Conservation (phyloP, 2,329 filamentous ascomycete species). For the Alternaria metachromatica region DNA sequence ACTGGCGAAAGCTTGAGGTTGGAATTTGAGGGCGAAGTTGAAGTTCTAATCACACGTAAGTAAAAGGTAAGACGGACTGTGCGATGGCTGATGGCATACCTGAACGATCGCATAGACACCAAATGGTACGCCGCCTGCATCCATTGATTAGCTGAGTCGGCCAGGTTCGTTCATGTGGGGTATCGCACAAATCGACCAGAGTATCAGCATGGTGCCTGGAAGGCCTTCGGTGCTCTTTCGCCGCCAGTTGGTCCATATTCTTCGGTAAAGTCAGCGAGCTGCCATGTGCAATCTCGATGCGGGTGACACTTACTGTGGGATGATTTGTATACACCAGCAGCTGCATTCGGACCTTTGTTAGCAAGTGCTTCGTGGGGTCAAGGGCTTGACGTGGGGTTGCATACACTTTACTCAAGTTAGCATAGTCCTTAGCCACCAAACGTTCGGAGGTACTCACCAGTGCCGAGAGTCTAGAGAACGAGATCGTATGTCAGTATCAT, state of each 20-base stretch:
- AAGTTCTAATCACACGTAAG: slow-evolving; percentile 52
- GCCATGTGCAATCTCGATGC: neutral
- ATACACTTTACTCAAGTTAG: slow-evolving; percentile 35
- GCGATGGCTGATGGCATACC: slow-evolving; percentile 31
- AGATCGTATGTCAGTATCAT: slow-evolving; percentile 19
- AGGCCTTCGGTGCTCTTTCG: slow-evolving; percentile 68
- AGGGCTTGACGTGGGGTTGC: neutral
- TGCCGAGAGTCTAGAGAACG: slow-evolving; percentile 45
- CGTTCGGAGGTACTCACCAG: slow-evolving; percentile 33
- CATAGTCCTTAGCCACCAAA: neutral
- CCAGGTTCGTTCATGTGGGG: neutral
- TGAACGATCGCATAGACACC: slow-evolving; percentile 61
- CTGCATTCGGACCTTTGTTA: slow-evolving; percentile 32
- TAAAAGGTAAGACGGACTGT: neutral
- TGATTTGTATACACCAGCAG: slow-evolving; percentile 52
- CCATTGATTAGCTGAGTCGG: neutral
- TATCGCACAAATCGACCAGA: slow-evolving; percentile 64
- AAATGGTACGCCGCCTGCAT: slow-evolving; percentile 54
- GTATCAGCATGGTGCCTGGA: slow-evolving; percentile 66
- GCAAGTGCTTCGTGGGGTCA: slow-evolving; percentile 3
- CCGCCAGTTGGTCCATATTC: slow-evolving; percentile 68
- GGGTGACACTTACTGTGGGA: slow-evolving; percentile 43
- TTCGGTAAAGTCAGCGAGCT: slow-evolving; percentile 22
- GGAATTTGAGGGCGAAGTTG: slow-evolving; percentile 62
- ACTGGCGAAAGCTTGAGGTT: slow-evolving; percentile 61